Conservation (phyloP, 306 rosid species). For the Dalbergia oliveri region DNA sequence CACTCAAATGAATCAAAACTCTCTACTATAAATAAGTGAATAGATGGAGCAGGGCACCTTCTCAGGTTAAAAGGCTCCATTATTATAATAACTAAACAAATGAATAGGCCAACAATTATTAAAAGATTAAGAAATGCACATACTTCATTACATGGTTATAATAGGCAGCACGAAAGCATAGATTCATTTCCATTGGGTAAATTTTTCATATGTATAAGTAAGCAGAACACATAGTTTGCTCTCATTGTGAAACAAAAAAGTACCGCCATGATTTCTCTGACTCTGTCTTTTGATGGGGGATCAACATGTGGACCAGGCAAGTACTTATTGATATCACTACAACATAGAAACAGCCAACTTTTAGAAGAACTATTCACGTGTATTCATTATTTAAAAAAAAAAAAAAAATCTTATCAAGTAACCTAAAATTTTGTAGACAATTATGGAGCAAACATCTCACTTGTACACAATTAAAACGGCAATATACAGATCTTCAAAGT, state of each 20-base stretch:
- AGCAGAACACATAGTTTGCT: slow-evolving; percentile 23
- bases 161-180: slow-evolving; percentile 2
- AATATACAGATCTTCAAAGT: slow-evolving; percentile 83
- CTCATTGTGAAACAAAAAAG: slow-evolving; percentile 40
- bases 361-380: slow-evolving; percentile 22
- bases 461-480: slow-evolving; percentile 88
- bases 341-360: slow-evolving; percentile 29
- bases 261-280: slow-evolving; percentile 71
- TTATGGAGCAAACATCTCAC: slow-evolving; percentile 54
- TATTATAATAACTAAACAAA: slow-evolving; percentile 8
- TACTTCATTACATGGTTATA: background rate
- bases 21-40: background rate
- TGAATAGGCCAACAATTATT: background rate
- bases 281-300: slow-evolving; percentile 75
- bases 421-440: slow-evolving; percentile 1
- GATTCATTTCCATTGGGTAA: background rate
- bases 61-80: background rate
- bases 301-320: slow-evolving; percentile 86
- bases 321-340: slow-evolving; percentile 84
- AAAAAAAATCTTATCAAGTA: slow-evolving; percentile 23
- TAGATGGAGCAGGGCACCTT: background rate
- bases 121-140: slow-evolving; percentile 1
- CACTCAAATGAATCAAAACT: slow-evolving; percentile 21
- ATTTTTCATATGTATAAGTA: slow-evolving; percentile 2
- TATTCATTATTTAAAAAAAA: background rate